Base-by-base conservation (phyloP, 345 rosid species). In the Aquilaria yunnanensis region DNA sequence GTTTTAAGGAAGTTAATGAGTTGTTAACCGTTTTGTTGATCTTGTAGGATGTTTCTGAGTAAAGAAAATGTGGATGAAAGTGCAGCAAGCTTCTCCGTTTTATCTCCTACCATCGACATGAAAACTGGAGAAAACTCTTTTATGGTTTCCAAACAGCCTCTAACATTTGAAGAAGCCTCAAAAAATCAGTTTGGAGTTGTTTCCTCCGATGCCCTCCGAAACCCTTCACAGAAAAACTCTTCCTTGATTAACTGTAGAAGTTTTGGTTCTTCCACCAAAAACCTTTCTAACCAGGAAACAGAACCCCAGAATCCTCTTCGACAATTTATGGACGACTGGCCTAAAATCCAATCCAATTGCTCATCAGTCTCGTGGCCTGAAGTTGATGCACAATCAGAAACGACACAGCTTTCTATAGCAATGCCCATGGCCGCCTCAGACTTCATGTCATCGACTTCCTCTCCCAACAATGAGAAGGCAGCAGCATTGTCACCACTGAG, bases 371-470 rank as follows among this genome's bases (percentile, higher is more conserved):
- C 78, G 8, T 84, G 90, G 90, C 77, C 79, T 1, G 78, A 77
- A 43, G 43, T 37, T 9, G 86, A 85, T 63, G 48, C 78, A 14
- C 81, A 80, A 51, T 70, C 96, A 2, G 87, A 83, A 63, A 80
- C 85, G 85, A 85, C 89, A 12, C 87, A 77, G 63, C 87, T 88
- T 10, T 84, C 90, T 11, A 82, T 87, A 81, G 80, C 93, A n/a
- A 82, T 77, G 12, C 90, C 90, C 45, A 68, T 81, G 57, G 67
- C 73, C 57, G 30, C 78, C 13, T 49, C 80, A 9, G 82, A 81
- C 55, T 75, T 74, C 64, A 74, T 79, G 16, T 66, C 85, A 11
- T 70, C 95, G 9, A 56, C 81, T 7, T 67, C 76, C 33, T 76
- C 85, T 16, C 75, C 84, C 1, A 47, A 41, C 5, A 68, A 67